Conservation (phyloP, 345 rosid genomes). For the Salix udensis region DNA sequence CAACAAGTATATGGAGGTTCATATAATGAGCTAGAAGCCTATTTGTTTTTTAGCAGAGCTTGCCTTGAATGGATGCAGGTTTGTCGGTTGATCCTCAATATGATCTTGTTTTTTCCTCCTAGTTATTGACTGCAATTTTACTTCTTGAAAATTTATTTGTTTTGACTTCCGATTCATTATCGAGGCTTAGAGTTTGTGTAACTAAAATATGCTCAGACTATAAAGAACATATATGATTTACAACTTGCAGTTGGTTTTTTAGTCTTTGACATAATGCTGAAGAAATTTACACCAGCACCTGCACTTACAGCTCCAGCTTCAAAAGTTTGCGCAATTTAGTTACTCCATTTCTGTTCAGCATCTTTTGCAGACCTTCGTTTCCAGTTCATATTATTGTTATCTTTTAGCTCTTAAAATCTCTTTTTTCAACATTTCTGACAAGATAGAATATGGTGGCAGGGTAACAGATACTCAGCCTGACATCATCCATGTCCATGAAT, state of each 20-base stretch:
- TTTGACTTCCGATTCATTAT: neutral
- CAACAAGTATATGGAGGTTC: constrained; percentile 49
- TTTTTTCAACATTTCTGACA: neutral
- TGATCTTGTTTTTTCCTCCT: neutral
- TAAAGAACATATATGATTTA: neutral
- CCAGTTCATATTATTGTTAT: neutral
- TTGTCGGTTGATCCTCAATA: constrained; percentile 3
- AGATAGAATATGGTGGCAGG: constrained; percentile 25
- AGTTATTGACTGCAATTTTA: neutral
- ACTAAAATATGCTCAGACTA: neutral
- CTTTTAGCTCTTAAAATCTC: neutral
- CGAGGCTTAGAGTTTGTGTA: neutral
- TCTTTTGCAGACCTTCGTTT: constrained; percentile 3
- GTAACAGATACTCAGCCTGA: constrained; percentile 50
- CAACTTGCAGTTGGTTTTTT: constrained; percentile 1
- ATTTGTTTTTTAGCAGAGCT: constrained; percentile 53
- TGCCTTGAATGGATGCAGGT: constrained; percentile 71
- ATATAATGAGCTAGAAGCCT: constrained; percentile 54
- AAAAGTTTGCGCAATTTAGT: constrained; percentile 2
- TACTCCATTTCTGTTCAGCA: constrained; percentile 5
- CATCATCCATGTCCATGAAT: constrained; percentile 58
- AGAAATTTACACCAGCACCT: constrained; percentile 3
- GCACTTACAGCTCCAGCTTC: neutral
- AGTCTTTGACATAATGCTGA: neutral
- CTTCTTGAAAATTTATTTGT: neutral